These are phyloP conservation scores for Candida lessepsii DNA, from an alignment of 805 yeast species.

Conservation along the genomic window DNA sequence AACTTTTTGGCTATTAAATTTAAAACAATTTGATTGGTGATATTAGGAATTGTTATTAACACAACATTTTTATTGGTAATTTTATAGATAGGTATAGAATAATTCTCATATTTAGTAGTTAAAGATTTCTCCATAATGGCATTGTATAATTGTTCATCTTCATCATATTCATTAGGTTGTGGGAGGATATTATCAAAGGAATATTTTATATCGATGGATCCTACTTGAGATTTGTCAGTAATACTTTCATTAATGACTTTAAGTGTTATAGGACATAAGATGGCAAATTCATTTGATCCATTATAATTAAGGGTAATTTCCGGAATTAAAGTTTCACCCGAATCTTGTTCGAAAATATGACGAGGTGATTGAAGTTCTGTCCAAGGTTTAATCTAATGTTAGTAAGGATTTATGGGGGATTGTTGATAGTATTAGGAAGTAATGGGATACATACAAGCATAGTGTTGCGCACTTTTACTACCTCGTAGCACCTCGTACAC, in stretches of 20 bases:
- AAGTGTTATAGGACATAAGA: conserved; percentile 31
- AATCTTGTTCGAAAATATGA: conserved; percentile 48
- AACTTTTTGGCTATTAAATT: conserved; percentile 28
- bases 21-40: conserved; percentile 34
- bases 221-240: conserved; percentile 7
- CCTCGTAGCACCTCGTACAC: no score
- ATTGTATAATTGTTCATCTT: conserved; percentile 49
- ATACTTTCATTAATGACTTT: conserved; percentile 20
- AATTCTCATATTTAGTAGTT: conserved; percentile 21
- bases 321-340: conserved; percentile 27
- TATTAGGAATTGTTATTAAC: conserved; percentile 32
- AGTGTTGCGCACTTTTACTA: no score
- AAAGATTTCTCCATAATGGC: conserved; percentile 26
- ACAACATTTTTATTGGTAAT: conserved; percentile 10
- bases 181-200: conserved; percentile 3
- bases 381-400: conserved; percentile 44
- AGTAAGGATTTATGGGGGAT: conserved; percentile 1
- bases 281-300: conserved; percentile 19
- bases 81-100: conserved; percentile 23
- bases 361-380: conserved; percentile 48
- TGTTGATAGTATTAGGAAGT: neutral
- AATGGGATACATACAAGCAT: conserved; percentile 22
- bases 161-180: conserved; percentile 37
- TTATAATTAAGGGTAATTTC: conserved; percentile 19
- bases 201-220: conserved; percentile 6